These are phyloP conservation scores for Apophysomyces variabilis DNA, from an alignment of 371 early-diverging fungal species.

Conservation along the genomic window DNA sequence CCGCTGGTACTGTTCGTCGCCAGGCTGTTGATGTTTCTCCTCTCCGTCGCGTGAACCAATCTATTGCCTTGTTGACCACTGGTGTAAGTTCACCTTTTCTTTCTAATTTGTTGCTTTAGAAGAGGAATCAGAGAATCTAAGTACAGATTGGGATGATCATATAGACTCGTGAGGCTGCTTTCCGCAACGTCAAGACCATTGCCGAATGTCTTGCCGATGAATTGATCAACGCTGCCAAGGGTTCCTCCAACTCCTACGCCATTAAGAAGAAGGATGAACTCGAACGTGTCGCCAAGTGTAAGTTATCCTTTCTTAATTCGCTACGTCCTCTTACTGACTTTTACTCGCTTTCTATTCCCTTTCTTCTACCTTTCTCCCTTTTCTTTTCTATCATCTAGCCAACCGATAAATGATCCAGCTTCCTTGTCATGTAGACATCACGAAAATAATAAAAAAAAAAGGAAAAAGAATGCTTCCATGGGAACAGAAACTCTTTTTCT, in stretches of 20 bases:
- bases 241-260: slow-evolving; percentile 96
- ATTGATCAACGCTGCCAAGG: slow-evolving; percentile 96
- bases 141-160: too few species aligned
- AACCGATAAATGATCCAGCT: slow-evolving; percentile 20
- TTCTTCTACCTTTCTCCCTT: background rate
- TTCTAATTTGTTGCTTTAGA: slow-evolving; percentile 19
- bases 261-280: slow-evolving; percentile 99
- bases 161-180: slow-evolving; percentile 32
- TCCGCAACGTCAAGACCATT: slow-evolving; percentile 85
- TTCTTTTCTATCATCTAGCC: slow-evolving; percentile 13
- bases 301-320: background rate
- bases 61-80: slow-evolving; percentile 91
- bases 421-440: slow-evolving; percentile 5
- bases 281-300: slow-evolving; percentile 58
- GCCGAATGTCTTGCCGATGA: slow-evolving; percentile 99
- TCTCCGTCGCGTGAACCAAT: slow-evolving; percentile 96
- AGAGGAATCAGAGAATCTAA: background rate
- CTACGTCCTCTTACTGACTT: background rate
- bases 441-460: slow-evolving; percentile 3
- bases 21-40: slow-evolving; percentile 99
- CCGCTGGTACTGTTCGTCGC: slow-evolving; percentile 98
- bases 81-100: slow-evolving; percentile 60
- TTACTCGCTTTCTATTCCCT: slow-evolving; percentile 4
- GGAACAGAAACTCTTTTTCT: background rate
- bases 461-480: background rate